Evolutionary conservation across 2,329 filamentous ascomycete genomes (phyloP).

Genomic region (Tothia fuscella): DNA sequence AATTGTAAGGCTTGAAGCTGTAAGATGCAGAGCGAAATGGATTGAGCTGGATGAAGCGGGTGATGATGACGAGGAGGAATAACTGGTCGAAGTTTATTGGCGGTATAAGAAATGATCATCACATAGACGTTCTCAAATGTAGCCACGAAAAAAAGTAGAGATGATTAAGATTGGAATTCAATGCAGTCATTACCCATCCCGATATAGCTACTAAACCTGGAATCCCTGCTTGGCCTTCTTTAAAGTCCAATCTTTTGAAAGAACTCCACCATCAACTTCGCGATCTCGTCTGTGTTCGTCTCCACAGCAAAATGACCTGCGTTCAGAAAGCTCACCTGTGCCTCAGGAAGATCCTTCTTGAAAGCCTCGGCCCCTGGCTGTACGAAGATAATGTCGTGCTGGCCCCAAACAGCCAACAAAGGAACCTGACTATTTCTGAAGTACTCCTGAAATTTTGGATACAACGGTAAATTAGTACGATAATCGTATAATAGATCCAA

Average conservation of each 20-base stretch:
- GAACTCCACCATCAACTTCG: conserved; percentile 25
- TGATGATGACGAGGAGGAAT: conserved; percentile 40
- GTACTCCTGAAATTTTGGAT: conserved; percentile 44
- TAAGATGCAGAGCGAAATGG: conserved; percentile 50
- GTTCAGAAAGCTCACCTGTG: conserved; percentile 41
- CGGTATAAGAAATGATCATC: no score
- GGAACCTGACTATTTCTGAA: conserved; percentile 40
- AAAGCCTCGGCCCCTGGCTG: conserved; percentile 42
- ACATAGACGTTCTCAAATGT: no score
- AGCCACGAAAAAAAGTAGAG: no score
- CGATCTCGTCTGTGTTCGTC: conserved; percentile 27
- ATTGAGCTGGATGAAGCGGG: conserved; percentile 44
- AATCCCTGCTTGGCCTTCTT: no score
- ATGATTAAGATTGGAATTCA: no score
- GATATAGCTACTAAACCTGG: no score
- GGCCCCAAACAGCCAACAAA: conserved; percentile 47
- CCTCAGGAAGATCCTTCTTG: conserved; percentile 35
- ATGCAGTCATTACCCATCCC: no score
- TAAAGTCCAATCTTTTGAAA: conserved; percentile 20
- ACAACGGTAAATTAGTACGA: conserved; percentile 40
- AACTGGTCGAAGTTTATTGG: no score
- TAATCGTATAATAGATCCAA: conserved; percentile 48
- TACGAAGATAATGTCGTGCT: conserved; percentile 42
- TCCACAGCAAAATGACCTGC: conserved; percentile 45
- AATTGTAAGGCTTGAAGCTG: conserved; percentile 49